Evolutionary conservation across 2,329 filamentous ascomycete genomes (phyloP).

Genomic region (Nigrospora sphaerica): DNA sequence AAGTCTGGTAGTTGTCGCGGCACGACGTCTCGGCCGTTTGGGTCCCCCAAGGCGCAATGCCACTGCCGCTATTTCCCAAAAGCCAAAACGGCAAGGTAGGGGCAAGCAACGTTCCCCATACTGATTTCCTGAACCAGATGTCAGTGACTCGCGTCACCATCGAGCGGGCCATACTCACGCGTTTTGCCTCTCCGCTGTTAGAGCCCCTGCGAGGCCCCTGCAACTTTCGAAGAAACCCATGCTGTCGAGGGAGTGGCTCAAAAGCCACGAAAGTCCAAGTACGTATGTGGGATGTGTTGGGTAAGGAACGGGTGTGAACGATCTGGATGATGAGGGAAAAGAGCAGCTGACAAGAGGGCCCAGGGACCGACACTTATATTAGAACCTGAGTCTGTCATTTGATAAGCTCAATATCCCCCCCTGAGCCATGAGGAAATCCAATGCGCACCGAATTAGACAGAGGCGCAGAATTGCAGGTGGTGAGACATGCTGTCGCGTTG

Average conservation of each 20-base stretch:
- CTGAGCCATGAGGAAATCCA: no score
- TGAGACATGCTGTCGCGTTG: no score
- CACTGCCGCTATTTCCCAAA: conserved; percentile 6
- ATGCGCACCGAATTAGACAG: no score
- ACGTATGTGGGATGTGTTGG: conserved; percentile 3
- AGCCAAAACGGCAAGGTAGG: conserved; percentile 22
- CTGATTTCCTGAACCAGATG: conserved; percentile 11
- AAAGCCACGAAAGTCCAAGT: conserved; percentile 8
- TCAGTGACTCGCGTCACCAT: background rate
- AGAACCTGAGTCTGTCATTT: no score
- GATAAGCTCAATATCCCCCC: no score
- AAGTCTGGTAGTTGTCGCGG: conserved; percentile 40
- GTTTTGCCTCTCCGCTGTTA: conserved; percentile 16
- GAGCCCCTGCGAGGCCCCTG: conserved; percentile 10
- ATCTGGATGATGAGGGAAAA: background rate
- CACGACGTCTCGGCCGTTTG: no score
- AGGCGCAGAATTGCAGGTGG: no score
- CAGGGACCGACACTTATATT: no score
- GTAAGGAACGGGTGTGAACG: background rate
- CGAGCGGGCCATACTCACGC: conserved; percentile 13
- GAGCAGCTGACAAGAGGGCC: no score
- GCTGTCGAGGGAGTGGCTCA: conserved; percentile 17
- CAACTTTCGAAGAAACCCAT: conserved; percentile 16
- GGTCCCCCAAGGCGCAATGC: conserved; percentile 38
- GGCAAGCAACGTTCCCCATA: conserved; percentile 24